Evolutionary conservation across 202 grass and related monocot genomes (phyloP).

Genomic region (Digitaria exilis): DNA sequence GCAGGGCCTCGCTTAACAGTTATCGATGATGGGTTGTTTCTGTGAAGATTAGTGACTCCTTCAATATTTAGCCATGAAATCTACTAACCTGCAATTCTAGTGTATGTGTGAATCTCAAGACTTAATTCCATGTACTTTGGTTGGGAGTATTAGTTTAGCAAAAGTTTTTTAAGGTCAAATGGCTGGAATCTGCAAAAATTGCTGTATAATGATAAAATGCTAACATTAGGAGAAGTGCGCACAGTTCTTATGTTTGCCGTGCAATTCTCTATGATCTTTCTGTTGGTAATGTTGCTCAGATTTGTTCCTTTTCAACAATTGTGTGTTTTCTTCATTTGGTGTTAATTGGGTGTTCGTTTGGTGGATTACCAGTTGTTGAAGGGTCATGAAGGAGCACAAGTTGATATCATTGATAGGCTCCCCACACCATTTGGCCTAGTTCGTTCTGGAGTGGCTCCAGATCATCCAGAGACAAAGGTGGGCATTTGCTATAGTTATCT

Average conservation of each 20-base stretch:
- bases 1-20: background rate
- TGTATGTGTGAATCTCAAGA: too few relatives aligned
- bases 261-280: too few relatives aligned
- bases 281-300: background rate
- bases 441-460: conserved; percentile 85
- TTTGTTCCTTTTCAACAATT: background rate
- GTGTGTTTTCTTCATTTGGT: background rate
- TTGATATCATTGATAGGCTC: conserved; percentile 86
- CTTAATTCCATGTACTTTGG: too few relatives aligned
- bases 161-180: background rate
- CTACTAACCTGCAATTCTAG: too few relatives aligned
- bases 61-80: background rate
- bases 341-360: conserved; percentile 4
- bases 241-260: too few relatives aligned
- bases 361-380: conserved; percentile 71
- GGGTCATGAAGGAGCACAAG: conserved; percentile 57
- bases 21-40: background rate
- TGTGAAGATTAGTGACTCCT: background rate
- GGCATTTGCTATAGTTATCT: background rate
- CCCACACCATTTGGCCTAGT: conserved; percentile 92
- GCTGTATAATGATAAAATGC: background rate
- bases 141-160: background rate
- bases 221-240: too few relatives aligned
- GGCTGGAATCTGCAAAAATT: background rate
- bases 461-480: conserved; percentile 98